A percentile compares a stretch with the other conserved stretches of the same genome.
Conservation (phyloP, 345 rosid genomes). For the sweet orange (Citrus sinensis) region DNA sequence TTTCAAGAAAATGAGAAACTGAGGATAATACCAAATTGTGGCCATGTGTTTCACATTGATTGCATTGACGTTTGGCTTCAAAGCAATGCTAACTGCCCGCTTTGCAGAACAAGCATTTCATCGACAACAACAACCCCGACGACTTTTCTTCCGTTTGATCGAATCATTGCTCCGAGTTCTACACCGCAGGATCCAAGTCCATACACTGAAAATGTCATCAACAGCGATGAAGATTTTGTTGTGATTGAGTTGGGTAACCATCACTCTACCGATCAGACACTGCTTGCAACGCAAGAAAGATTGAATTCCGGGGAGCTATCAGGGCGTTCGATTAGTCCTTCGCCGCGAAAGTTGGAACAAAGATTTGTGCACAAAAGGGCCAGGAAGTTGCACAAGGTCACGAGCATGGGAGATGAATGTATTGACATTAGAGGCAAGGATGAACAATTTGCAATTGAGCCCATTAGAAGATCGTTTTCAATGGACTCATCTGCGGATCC, state of each 20-base stretch:
- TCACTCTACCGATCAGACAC: conserved; percentile 24
- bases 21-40: conserved; percentile 63
- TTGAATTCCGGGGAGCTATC: conserved; percentile 32
- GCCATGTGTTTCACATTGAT: conserved; percentile 85
- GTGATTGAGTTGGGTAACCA: conserved; percentile 60
- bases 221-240: conserved; percentile 62
- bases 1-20: conserved; percentile 81
- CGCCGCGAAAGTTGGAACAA: conserved; percentile 36
- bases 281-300: conserved; percentile 44
- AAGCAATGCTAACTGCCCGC: conserved; percentile 80
- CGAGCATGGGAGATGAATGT: conserved; percentile 90
- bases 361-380: conserved; percentile 29
- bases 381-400: conserved; percentile 43
- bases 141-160: conserved; percentile 4
- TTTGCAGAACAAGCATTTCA: conserved; percentile 80
- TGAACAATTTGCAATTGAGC: conserved; percentile 58
- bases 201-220: conserved; percentile 15
- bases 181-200: conserved; percentile 43
- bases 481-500: conserved; percentile 82
- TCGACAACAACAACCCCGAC: conserved; percentile 8
- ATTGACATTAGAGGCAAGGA: conserved; percentile 60
- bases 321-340: conserved; percentile 26
- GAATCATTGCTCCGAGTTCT: conserved; percentile 42
- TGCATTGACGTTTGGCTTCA: conserved; percentile 97
- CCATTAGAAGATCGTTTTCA: conserved; percentile 80